These are phyloP conservation scores for Mycena indigotica DNA, from an alignment of 768 basidiomycete genomes.

Conservation along the genomic window DNA sequence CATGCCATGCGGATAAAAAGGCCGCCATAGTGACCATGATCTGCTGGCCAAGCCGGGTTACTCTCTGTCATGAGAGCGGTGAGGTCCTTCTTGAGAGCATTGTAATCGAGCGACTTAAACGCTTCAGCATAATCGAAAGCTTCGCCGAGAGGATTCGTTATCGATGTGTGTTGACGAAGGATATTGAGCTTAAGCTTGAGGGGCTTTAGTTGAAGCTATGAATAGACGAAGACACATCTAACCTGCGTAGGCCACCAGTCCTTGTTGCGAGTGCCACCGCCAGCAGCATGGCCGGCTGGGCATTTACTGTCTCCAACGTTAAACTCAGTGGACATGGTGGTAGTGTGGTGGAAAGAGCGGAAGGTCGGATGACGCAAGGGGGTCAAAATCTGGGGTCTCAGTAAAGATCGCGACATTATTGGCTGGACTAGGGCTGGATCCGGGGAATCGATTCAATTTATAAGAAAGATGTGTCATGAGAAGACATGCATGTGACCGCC, in stretches of 20 bases:
- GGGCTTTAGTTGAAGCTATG: no score
- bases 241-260: neutral
- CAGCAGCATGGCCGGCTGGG: neutral
- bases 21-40: neutral
- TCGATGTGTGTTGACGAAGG: neutral
- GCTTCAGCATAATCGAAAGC: neutral
- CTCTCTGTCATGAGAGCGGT: neutral
- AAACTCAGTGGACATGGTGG: neutral
- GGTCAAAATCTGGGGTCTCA: neutral
- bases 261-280: neutral
- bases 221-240: no score
- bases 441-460: neutral
- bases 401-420: neutral
- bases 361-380: neutral
- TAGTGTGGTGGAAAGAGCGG: neutral
- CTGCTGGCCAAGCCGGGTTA: neutral
- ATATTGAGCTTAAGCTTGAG: neutral
- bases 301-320: neutral
- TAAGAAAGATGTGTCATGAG: no score
- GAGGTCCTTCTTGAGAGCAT: slow-evolving; percentile 1
- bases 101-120: neutral
- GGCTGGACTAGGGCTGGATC: neutral
- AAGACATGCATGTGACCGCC: neutral
- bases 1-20: slow-evolving; percentile 1
- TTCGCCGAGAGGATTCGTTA: neutral